phyloP scores from a whole-genome alignment of 768 basidiomycete genomes.

The Chalciporus sphaerocephalus region DNA sequence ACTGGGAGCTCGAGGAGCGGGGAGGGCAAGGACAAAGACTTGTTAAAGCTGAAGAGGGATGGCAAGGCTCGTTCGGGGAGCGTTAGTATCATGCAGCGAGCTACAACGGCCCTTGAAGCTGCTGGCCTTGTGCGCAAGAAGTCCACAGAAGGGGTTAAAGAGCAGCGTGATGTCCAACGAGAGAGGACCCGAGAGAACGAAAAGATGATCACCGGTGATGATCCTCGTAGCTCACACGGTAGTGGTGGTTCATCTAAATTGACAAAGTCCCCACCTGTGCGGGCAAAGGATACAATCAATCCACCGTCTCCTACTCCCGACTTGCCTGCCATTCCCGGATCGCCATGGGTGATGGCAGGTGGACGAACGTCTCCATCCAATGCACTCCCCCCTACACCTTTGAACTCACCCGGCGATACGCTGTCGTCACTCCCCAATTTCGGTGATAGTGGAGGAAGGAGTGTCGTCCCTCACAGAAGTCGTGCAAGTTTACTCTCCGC shows the following conservation, averaged over 20 bases:
- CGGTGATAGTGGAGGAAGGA: conserved; percentile 32
- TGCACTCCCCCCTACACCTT: conserved; percentile 40
- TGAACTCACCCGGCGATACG: conserved; percentile 51
- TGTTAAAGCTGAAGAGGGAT: conserved; percentile 46
- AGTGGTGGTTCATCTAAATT: conserved; percentile 55
- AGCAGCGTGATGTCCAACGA: conserved; percentile 48
- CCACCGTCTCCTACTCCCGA: conserved; percentile 50
- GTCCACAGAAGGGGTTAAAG: conserved; percentile 67
- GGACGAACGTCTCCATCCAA: conserved; percentile 36
- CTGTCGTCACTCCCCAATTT: conserved; percentile 46
- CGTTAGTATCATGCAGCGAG: conserved; percentile 94
- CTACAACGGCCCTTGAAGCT: conserved; percentile 85
- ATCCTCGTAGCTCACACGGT: conserved; percentile 62
- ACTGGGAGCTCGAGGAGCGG: conserved; percentile 51
- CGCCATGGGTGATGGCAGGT: conserved; percentile 71
- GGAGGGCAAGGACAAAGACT: conserved; percentile 46
- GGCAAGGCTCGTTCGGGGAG: conserved; percentile 77
- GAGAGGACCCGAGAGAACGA: conserved; percentile 44
- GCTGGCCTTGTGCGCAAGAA: conserved; percentile 82
- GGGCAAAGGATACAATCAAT: conserved; percentile 41
- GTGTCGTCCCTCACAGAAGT: conserved; percentile 45
- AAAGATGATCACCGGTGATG: conserved; percentile 44
- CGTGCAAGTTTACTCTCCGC: conserved; percentile 78
- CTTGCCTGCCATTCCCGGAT: conserved; percentile 41
- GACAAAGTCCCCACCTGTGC: conserved; percentile 66